Base-by-base conservation (phyloP, 768 basidiomycete genomes). In the Aureoboletus auriporus region DNA sequence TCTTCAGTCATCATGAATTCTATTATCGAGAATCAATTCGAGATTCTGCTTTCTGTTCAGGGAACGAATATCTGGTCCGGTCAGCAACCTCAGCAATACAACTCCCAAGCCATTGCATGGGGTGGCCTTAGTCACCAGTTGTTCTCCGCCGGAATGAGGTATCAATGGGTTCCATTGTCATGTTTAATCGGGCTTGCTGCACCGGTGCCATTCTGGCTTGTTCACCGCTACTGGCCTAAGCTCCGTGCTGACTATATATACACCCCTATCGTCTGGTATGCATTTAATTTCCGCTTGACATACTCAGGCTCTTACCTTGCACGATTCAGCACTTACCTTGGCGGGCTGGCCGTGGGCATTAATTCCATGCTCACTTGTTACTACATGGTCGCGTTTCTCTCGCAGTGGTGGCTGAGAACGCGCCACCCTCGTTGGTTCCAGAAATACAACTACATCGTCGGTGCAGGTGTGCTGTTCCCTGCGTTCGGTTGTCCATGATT, bases 1-100 rank as follows among this genome's bases (percentile, higher is more conserved):
- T 17, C 71, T 72, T 56, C 72, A 67, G 75, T 81, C 39, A 56
- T 84, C 44, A 82, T 83, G 81, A 80, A 78, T 52, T 72, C 73
- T 1, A 78, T 84, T 50, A 71, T 84, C 56, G 68, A 71, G 40
- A 70, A 62, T 35, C 76, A 81, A 40, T 69, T 73, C 0, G 70
- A 73, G 1, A 76, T 79, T 30, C 61, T 84, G 5, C 64, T 82
- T 17, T 75, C 73, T 9, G 72, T 78, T 1, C 68, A 83, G 56
- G 80, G 80, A 30, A 80, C 82, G 27, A 63, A 61, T 37, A 59
- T 66, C 17, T 66, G 65, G 65, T 64, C 66, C 1, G 61, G 64
- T 0, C 64, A 66, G 12, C 64, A 61, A 52, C 52, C 60, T 6
- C 66, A 66, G 34, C 46, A 49, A 29, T 66, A 62, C 39, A 64